phyloP scores from a whole-genome alignment of 2,329 filamentous ascomycete species.

The Epichloe bromicola region DNA sequence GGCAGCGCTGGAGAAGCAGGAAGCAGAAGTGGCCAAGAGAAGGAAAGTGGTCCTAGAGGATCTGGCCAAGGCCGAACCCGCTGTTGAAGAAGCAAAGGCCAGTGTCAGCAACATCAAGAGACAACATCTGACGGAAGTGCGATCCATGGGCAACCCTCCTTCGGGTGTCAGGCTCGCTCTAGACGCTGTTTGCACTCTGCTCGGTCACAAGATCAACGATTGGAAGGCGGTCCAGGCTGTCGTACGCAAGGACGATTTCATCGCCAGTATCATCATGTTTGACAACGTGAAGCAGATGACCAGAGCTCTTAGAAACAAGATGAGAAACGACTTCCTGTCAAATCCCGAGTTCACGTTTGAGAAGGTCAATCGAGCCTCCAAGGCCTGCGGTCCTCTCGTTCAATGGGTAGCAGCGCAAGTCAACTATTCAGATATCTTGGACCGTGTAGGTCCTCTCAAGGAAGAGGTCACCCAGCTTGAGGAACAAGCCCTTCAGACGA shows the following conservation, averaged over 20 bases:
- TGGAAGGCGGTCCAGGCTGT: slow-evolving; percentile 89
- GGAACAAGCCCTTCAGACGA: slow-evolving; percentile 79
- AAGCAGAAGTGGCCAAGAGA: slow-evolving; percentile 71
- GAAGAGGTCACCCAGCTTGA: slow-evolving; percentile 82
- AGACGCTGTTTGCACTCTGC: slow-evolving; percentile 89
- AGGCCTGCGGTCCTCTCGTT: slow-evolving; percentile 90
- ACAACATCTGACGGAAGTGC: slow-evolving; percentile 91
- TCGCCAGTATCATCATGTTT: slow-evolving; percentile 93
- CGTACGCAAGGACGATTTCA: slow-evolving; percentile 88
- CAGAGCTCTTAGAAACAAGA: slow-evolving; percentile 63
- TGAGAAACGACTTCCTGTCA: slow-evolving; percentile 83
- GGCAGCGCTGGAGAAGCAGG: slow-evolving; percentile 73
- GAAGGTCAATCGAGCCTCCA: slow-evolving; percentile 88
- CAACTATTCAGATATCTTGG: slow-evolving; percentile 92
- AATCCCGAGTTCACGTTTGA: slow-evolving; percentile 95
- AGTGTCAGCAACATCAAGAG: slow-evolving; percentile 98
- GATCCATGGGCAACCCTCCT: slow-evolving; percentile 91
- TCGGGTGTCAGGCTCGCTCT: slow-evolving; percentile 81
- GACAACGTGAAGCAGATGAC: slow-evolving; percentile 96
- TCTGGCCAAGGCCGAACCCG: slow-evolving; percentile 81
- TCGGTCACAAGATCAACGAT: slow-evolving; percentile 78
- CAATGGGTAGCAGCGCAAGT: slow-evolving; percentile 97
- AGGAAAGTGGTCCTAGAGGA: slow-evolving; percentile 77
- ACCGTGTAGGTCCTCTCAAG: slow-evolving; percentile 82
- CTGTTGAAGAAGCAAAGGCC: slow-evolving; percentile 82